Evolutionary conservation across 2,329 filamentous ascomycete species (phyloP), one percentile per base, ranked within the genome.

Genomic region (Rhinocladiella similis): DNA sequence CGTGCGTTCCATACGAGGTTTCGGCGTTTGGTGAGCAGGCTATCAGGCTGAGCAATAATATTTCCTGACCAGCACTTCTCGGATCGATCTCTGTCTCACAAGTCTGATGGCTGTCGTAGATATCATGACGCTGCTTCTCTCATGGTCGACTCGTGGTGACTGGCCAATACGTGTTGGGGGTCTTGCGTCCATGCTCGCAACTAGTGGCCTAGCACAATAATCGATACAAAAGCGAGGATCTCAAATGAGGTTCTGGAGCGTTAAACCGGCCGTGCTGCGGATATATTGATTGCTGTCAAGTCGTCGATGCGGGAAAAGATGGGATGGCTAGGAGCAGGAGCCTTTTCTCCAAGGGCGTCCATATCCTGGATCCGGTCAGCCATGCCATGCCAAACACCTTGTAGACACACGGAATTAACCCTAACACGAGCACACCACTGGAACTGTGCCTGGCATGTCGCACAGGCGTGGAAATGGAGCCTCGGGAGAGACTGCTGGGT

Each of bases 121-220:
- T 2, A 41, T 41, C 4, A 27, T 27, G 25, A 7, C 25, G 7
- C 25, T 27, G 25, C 25, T 27, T 27, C 25, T 27, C 25, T 3
- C 25, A 27, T 27, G 25, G 25, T 7, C 25, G 25, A 27, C 25
- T 27, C 25, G 43, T 25, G 25, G 25, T 46, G 22, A 2, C 20
- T 27, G 43, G 13, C 43, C 20, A 46, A n/a, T 27, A 46, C 25
- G 25, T 46, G 43, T 41, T 16, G 22, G 25, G n/a, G 20, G n/a
- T 27, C 43, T 25, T 46, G 43, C 43, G 43, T 46, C 43, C 29
- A 46, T 46, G 43, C 43, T 46, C 22, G 43, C 43, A 25, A 46
- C 43, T 46, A 46, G 43, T 46, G 7, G 41, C 20, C 18, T 43
- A 20, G 41, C n/a, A n/a, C n/a, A n/a, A n/a, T 43, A 22, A 14